Evolutionary conservation across 768 basidiomycete species (phyloP), one percentile per base, ranked within the genome.

Genomic region (Xerocomus spinulosus): DNA sequence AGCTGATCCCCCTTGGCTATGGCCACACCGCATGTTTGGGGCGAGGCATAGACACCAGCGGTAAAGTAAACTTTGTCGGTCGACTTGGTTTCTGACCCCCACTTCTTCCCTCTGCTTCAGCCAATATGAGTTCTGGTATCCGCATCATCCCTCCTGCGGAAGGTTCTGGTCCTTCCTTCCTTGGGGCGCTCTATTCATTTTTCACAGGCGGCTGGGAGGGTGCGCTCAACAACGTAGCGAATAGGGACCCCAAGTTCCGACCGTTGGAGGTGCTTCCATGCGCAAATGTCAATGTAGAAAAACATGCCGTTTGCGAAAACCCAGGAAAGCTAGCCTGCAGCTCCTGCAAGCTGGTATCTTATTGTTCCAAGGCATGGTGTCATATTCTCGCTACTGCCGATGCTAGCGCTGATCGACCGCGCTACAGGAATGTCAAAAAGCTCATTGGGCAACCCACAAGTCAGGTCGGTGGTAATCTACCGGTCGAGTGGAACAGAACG

Each of bases 401-500:
- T 12, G 17, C n/a, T 28, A 28, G 5, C 26, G 10, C 26, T 46
- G 13, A 37, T 6, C 29, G 7, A 38, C 5, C 10, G 3, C 12
- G 7, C 12, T 13, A 15, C 40, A 74, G 71, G 68, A 65, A 34
- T 77, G 75, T 48, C 76, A 77, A 54, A 59, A 32, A 17, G 54
- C 33, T 17, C 75, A 76, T 46, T 76, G 75, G 76, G 48, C 38
- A 2, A 30, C 21, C 2, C 74, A 77, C 47, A 74, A 74, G 46
- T 43, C 13, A 46, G 69, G 73, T 73, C 18, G 37, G 50, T 40
- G 14, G 17, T 18, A 25, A 25, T 28, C 7, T 30, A 32, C 6
- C 6, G 38, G 9, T 40, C 14, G 24, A 15, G 10, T 10, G 14
- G 3, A 15, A 28, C 4, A 21, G n/a, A 29, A 9, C 13, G 8